Base-by-base conservation (phyloP, 139 green algal genomes). In the Monoraphidium neglectum region DNA sequence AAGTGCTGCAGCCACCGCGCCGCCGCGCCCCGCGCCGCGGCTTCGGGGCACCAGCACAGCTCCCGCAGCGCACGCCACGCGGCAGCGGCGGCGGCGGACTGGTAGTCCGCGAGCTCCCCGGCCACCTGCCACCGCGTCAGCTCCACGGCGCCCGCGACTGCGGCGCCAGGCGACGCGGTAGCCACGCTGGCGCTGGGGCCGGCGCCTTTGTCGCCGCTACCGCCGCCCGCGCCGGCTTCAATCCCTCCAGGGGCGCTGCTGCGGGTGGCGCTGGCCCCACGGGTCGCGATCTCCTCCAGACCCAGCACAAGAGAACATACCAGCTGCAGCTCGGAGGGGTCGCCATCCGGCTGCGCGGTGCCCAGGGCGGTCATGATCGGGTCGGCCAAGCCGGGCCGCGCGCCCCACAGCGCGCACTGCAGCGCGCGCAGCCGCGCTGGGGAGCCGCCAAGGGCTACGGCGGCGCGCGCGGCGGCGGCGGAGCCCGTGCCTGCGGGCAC, bases 21-120 rank as follows among this genome's bases (percentile, higher is more conserved):
- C 0, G 43, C 63, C 2, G 54, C 63, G 0, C 26, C 8, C 36
- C 73, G 63, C 4, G 73, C 62, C 1, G 26, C 6, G 24, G 63
- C 63, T 18, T 67, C 73, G n/a, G 66, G 47, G 54, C 73, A 79
- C 73, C 73, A 79, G 35, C 62, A 72, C 49, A 79, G 37, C n/a
- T 63, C 49, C 26, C 61, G 49, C 5, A 79, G 63, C 3, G 73
- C 62, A 30, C 64, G 63, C 73, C 73, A 79, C 8, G 63, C 57
- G n/a, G 28, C n/a, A 8, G 28, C 57, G 57, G 57, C 57, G 26
- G 12, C 10, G 26, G 57, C 6, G 10, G 26, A 5, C 57, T 65
- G 10, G 28, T 8, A 32, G 6, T 33, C 57, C 28, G 26, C 10
- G 10, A 37, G 57, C 10, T 10, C 8, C 6, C 43, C 43, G 43